Conservation (phyloP, 163 green algal species). For the Chlorella variabilis region DNA sequence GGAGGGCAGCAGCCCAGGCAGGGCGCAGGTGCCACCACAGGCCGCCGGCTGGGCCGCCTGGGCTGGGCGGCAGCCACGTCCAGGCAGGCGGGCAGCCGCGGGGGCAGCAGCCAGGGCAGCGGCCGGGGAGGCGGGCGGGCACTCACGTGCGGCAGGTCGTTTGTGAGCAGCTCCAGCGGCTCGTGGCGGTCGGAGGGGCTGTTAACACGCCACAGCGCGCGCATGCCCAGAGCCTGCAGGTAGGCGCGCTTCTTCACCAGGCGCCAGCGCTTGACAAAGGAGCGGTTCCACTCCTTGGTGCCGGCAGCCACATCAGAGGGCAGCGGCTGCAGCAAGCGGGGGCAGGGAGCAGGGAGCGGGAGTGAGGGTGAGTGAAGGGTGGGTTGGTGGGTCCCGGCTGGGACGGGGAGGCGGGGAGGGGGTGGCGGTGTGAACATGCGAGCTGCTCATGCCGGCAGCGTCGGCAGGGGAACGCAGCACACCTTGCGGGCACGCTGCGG, state of each 20-base stretch:
- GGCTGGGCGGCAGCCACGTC: no score
- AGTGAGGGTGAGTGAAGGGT: not conserved
- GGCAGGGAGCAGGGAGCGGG: not conserved
- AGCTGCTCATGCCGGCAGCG: no score
- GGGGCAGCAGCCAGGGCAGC: no score
- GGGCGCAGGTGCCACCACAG: no score
- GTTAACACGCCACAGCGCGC: conserved; percentile 35
- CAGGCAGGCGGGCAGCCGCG: no score
- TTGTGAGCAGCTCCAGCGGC: conserved; percentile 40
- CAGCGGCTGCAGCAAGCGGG: not conserved
- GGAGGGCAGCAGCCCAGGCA: no score
- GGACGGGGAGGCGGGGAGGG: no score
- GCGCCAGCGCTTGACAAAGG: conserved; percentile 38
- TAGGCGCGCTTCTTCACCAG: conserved; percentile 39
- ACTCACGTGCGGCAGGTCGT: conserved; percentile 34
- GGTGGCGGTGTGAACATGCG: no score
- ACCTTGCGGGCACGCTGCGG: not conserved
- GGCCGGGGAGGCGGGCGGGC: not conserved
- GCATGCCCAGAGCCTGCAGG: conserved; percentile 39
- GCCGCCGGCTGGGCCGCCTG: no score
- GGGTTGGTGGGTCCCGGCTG: no score
- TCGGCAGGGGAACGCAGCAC: not conserved
- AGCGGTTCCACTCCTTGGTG: conserved; percentile 18
- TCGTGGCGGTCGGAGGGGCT: conserved; percentile 34
- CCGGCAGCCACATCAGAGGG: not conserved